phyloP scores from a whole-genome alignment of 345 rosid genomes.

The Populus tremula region DNA sequence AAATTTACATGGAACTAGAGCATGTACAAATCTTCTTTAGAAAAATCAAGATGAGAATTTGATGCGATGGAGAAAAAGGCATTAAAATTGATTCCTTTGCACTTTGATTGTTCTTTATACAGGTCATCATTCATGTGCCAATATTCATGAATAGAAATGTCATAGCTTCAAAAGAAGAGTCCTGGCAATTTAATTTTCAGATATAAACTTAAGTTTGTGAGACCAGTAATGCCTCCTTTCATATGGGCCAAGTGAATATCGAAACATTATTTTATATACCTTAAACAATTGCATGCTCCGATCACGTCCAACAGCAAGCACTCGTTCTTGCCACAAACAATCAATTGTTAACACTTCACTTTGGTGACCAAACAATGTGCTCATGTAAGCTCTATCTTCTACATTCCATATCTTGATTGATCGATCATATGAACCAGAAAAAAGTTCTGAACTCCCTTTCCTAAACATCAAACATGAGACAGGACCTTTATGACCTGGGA shows the following conservation, averaged over 20 bases:
- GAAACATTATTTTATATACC: slow-evolving; percentile 26
- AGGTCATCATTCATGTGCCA: too few relatives aligned
- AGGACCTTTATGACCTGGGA: slow-evolving; percentile 85
- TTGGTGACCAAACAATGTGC: slow-evolving; percentile 76
- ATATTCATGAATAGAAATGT: background rate
- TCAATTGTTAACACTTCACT: slow-evolving; percentile 72
- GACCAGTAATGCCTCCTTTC: background rate
- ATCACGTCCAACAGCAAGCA: slow-evolving; percentile 80
- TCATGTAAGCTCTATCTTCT: slow-evolving; percentile 81
- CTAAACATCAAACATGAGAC: slow-evolving; percentile 86
- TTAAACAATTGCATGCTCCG: slow-evolving; percentile 72
- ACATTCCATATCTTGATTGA: slow-evolving; percentile 88
- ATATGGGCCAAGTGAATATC: background rate
- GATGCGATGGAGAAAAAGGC: too few relatives aligned
- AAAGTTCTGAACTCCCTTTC: slow-evolving; percentile 79
- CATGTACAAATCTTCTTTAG: background rate
- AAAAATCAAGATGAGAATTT: background rate
- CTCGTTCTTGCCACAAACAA: slow-evolving; percentile 76
- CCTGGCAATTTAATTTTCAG: background rate
- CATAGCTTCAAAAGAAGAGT: background rate
- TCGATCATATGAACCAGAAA: slow-evolving; percentile 97
- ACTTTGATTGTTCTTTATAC: too few relatives aligned
- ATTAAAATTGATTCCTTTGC: too few relatives aligned
- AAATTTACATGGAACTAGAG: slow-evolving; percentile 2
- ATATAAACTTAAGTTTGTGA: background rate